phyloP scores from a whole-genome alignment of 2,329 filamentous ascomycete species.

The Colletotrichum tamarilloi region DNA sequence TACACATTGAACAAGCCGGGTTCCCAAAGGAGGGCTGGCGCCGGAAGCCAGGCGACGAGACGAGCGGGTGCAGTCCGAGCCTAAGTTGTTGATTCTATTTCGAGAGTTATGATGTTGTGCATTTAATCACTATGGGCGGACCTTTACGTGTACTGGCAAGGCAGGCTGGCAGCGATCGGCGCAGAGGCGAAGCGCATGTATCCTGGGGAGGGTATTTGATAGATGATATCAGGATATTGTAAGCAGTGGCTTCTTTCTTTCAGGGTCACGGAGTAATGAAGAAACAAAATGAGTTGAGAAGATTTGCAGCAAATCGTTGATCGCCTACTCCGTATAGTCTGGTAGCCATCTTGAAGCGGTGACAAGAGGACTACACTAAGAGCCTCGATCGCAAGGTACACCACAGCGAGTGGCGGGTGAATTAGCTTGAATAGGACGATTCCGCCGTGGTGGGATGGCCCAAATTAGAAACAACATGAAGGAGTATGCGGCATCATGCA shows the following conservation, averaged over 20 bases:
- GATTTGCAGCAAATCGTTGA: background rate
- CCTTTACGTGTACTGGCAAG: slow-evolving; percentile 15
- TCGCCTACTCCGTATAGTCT: background rate
- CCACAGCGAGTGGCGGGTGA: too few species aligned
- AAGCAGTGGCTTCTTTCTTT: slow-evolving; percentile 10
- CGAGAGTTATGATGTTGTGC: slow-evolving; percentile 7
- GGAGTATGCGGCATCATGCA: background rate
- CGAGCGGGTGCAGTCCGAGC: slow-evolving; percentile 26
- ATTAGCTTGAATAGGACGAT: background rate
- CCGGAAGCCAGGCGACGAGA: slow-evolving; percentile 35
- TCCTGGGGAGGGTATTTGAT: slow-evolving; percentile 15
- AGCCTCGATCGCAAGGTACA: background rate
- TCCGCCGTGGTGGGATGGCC: background rate
- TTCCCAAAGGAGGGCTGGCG: slow-evolving; percentile 39
- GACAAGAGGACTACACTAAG: background rate
- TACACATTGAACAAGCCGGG: slow-evolving; percentile 73
- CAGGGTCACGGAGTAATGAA: background rate
- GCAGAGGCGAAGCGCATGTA: slow-evolving; percentile 33
- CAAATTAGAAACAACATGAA: background rate
- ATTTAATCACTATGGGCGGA: background rate
- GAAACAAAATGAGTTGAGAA: background rate
- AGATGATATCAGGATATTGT: slow-evolving; percentile 21
- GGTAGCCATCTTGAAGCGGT: background rate
- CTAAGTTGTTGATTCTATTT: slow-evolving; percentile 10
- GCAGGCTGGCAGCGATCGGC: slow-evolving; percentile 29